phyloP scores from a whole-genome alignment of 495 filamentous ascomycete species.

The Darksidea phi region DNA sequence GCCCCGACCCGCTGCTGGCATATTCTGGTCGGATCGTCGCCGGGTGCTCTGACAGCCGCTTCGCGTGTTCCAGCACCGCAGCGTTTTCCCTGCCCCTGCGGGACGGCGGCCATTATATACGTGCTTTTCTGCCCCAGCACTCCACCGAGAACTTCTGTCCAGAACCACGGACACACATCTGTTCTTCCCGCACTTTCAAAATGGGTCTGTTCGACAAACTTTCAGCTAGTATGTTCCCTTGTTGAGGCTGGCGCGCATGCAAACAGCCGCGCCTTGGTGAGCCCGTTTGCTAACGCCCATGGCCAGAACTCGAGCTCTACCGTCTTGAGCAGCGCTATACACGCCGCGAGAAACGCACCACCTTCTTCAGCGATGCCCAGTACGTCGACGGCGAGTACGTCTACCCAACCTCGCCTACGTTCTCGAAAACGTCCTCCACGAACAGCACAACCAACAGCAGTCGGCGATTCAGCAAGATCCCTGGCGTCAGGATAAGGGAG shows the following conservation, averaged over 20 bases:
- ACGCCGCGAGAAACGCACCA: constrained; percentile 78
- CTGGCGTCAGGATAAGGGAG: constrained; percentile 28
- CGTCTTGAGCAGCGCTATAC: constrained; percentile 91
- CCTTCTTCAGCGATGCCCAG: constrained; percentile 77
- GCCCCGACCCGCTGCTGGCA: too few species aligned
- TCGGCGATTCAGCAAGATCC: constrained; percentile 26
- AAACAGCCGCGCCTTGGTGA: background rate
- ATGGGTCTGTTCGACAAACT: constrained; percentile 38
- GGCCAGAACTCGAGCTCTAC: constrained; percentile 76
- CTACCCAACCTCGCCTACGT: constrained; percentile 48
- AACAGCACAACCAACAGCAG: constrained; percentile 12
- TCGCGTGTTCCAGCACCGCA: constrained; percentile 13
- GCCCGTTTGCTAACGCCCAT: constrained; percentile 27
- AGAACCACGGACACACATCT: background rate
- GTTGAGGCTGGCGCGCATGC: background rate
- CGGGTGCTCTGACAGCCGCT: constrained; percentile 7
- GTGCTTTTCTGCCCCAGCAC: background rate
- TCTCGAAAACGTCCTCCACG: constrained; percentile 27
- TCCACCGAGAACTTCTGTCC: background rate
- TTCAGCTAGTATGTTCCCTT: constrained; percentile 35
- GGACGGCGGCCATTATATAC: constrained; percentile 10
- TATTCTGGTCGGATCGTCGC: background rate
- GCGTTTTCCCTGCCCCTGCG: constrained; percentile 20
- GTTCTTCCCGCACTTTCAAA: constrained; percentile 3
- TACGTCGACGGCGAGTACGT: constrained; percentile 95